These are phyloP conservation scores for Mycena alexandri DNA, from an alignment of 768 basidiomycete species.

Conservation along the genomic window DNA sequence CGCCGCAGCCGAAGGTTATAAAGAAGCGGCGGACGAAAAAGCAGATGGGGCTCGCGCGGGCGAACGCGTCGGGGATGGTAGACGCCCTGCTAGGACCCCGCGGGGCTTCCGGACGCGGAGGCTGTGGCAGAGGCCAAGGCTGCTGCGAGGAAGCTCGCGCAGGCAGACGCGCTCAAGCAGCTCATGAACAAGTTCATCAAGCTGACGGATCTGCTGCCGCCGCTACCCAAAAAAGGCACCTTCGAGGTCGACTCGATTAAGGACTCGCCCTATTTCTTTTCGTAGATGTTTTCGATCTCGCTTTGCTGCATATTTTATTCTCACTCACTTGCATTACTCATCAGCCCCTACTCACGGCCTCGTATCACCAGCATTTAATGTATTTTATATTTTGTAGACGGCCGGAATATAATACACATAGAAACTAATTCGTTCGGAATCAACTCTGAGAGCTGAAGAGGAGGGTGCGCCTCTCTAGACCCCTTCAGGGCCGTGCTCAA, in stretches of 20 bases:
- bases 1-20: not conserved
- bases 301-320: conserved; percentile 27
- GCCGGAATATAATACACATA: conserved; percentile 28
- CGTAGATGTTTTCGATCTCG: conserved; percentile 56
- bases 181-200: conserved; percentile 75
- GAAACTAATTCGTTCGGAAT: conserved; percentile 7
- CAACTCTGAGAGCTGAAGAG: no score
- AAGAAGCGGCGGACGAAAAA: conserved; percentile 43
- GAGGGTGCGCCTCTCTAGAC: no score
- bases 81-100: conserved; percentile 27
- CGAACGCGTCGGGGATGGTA: conserved; percentile 39
- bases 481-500: no score
- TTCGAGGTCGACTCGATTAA: conserved; percentile 90
- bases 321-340: conserved; percentile 29
- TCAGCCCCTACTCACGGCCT: conserved; percentile 28
- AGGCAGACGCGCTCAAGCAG: not conserved
- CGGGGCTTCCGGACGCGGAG: conserved; percentile 17
- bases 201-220: conserved; percentile 81
- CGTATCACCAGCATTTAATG: conserved; percentile 36
- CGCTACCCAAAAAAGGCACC: conserved; percentile 84
- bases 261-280: conserved; percentile 93
- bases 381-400: conserved; percentile 34
- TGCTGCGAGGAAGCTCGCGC: not conserved
- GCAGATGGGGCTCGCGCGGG: conserved; percentile 35
- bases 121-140: conserved; percentile 26